Percentiles rank a stretch among this genome's conserved stretches.
Conservation (phyloP, 495 filamentous ascomycete species). For the Pyronema omphalodes region DNA sequence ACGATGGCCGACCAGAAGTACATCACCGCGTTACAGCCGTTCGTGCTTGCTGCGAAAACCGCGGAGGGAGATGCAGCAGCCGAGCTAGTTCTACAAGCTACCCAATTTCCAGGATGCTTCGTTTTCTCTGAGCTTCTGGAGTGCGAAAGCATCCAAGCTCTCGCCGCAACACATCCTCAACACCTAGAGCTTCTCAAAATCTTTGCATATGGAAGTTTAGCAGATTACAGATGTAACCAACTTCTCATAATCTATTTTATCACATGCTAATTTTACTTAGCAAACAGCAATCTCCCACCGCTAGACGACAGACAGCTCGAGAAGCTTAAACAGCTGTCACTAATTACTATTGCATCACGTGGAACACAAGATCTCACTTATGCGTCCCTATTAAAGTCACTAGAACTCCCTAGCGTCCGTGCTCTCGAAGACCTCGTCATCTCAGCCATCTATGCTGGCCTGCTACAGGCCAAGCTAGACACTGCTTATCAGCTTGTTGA, state of each 20-base stretch:
- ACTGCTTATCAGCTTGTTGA: constrained; percentile 50
- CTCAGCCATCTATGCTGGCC: constrained; percentile 66
- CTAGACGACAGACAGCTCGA: constrained; percentile 54
- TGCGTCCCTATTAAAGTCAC: constrained; percentile 39
- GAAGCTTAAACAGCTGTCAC: constrained; percentile 81
- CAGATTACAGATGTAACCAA: constrained; percentile 44
- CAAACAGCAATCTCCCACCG: constrained; percentile 40
- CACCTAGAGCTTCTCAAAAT: constrained; percentile 67
- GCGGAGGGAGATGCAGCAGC: constrained; percentile 67
- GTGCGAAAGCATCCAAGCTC: constrained; percentile 58
- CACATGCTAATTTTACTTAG: background rate
- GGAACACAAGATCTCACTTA: constrained; percentile 51
- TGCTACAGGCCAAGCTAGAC: constrained; percentile 67
- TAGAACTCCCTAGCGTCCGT: constrained; percentile 46
- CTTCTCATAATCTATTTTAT: background rate
- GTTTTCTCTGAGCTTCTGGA: constrained; percentile 88
- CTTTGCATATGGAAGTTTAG: constrained; percentile 84
- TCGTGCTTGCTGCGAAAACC: constrained; percentile 69
- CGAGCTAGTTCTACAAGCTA: constrained; percentile 75
- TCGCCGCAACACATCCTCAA: constrained; percentile 31
- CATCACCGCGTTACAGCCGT: constrained; percentile 40
- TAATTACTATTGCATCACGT: constrained; percentile 53
- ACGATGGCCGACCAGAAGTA: constrained; percentile 21
- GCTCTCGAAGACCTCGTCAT: constrained; percentile 84
- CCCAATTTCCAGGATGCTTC: constrained; percentile 69